A percentile compares a stretch with the other conserved stretches of the same genome.
phyloP scores from a whole-genome alignment of 345 rosid species.

The Trapa incisa region DNA sequence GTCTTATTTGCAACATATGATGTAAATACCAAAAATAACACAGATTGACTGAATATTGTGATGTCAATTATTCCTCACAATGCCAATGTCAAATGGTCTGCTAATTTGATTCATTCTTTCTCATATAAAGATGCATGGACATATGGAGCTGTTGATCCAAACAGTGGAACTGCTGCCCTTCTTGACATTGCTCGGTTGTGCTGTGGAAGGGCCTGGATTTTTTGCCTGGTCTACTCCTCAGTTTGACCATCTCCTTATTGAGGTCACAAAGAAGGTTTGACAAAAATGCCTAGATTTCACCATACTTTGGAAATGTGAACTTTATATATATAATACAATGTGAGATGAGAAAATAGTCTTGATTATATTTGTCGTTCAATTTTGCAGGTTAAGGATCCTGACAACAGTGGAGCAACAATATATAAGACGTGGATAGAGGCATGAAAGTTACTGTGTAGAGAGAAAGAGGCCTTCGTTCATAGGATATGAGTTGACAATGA shows the following conservation, averaged over 20 bases:
- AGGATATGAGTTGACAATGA: too few species aligned
- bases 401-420: slow-evolving; percentile 35
- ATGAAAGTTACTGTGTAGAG: too few species aligned
- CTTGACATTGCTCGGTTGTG: slow-evolving; percentile 92
- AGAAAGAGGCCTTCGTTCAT: too few species aligned
- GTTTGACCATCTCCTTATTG: slow-evolving; percentile 59
- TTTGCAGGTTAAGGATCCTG: slow-evolving; percentile 75
- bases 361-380: background rate
- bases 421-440: slow-evolving; percentile 50
- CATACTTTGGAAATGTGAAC: too few species aligned
- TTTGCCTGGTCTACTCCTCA: slow-evolving; percentile 82
- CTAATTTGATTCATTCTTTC: background rate
- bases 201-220: slow-evolving; percentile 93
- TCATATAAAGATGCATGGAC: slow-evolving; percentile 75
- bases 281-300: background rate
- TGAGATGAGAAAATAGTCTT: background rate
- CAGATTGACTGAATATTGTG: too few species aligned
- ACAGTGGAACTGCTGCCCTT: slow-evolving; percentile 90
- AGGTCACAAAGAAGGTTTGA: slow-evolving; percentile 62
- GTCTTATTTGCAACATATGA: background rate
- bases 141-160: slow-evolving; percentile 96
- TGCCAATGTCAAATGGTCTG: background rate
- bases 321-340: background rate
- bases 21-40: background rate
- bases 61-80: background rate